These are phyloP conservation scores for Delitschia confertaspora DNA, from an alignment of 495 filamentous ascomycete genomes.

Conservation along the genomic window DNA sequence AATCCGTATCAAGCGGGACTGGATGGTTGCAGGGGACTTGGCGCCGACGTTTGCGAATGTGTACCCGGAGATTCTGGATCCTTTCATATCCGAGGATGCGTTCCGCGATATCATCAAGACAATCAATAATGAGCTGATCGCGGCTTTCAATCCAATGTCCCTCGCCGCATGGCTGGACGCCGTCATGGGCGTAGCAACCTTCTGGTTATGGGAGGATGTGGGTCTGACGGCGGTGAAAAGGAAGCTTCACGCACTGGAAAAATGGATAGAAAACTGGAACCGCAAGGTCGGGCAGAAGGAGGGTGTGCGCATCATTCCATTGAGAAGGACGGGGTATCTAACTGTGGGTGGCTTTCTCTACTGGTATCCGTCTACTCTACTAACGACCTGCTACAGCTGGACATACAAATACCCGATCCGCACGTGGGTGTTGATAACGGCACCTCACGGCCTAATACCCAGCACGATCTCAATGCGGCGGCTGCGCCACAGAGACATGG, in stretches of 20 bases:
- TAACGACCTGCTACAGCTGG: slow-evolving; percentile 42
- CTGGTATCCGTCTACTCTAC: neutral
- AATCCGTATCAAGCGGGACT: slow-evolving; percentile 84
- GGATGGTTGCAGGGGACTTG: slow-evolving; percentile 82
- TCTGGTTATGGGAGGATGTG: slow-evolving; percentile 90
- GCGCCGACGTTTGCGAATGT: slow-evolving; percentile 87
- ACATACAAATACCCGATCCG: slow-evolving; percentile 79
- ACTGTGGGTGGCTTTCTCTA: slow-evolving; percentile 45
- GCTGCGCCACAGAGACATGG: slow-evolving; percentile 5
- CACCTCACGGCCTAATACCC: slow-evolving; percentile 11
- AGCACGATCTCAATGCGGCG: slow-evolving; percentile 5
- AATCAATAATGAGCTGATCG: slow-evolving; percentile 62
- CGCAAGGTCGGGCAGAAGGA: slow-evolving; percentile 46
- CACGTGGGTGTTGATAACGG: slow-evolving; percentile 46
- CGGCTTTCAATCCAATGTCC: slow-evolving; percentile 61
- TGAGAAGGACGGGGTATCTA: slow-evolving; percentile 81
- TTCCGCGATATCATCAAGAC: slow-evolving; percentile 71
- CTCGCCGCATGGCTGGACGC: slow-evolving; percentile 66
- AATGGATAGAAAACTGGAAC: slow-evolving; percentile 78
- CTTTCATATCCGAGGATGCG: slow-evolving; percentile 67
- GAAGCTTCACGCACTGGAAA: slow-evolving; percentile 57
- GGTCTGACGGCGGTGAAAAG: slow-evolving; percentile 63
- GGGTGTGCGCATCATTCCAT: slow-evolving; percentile 59
- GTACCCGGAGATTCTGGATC: slow-evolving; percentile 91
- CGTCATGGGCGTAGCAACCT: slow-evolving; percentile 65